Evolutionary conservation across 805 yeast species (phyloP), one percentile per base, ranked within the genome.

Genomic region (Wickerhamomyces chambardii): DNA sequence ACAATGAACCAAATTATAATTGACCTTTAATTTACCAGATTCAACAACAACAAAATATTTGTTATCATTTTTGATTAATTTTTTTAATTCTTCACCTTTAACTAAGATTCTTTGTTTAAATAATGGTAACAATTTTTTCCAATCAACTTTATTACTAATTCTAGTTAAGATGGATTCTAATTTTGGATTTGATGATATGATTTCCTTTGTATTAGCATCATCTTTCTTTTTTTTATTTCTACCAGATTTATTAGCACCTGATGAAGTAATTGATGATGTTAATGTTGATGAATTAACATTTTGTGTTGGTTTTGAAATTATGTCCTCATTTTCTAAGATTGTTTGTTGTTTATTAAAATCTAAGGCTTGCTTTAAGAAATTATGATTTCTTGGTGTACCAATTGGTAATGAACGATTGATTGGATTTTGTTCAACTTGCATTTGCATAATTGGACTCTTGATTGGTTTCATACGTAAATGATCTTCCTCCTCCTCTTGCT

Each of bases 71-170:
- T n/a, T 44, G 24, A 51, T 42, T 5, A 38, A 35, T 6, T 52
- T 31, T n/a, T 74, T 66, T 5, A 75, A 59, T 2, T 84, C 75
- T 16, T 63, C 61, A 32, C 84, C 77, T 15, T 61, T 60, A 26
- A 68, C 64, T 14, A 80, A 56, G 26, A 61, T 53, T 36, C 70
- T 75, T 39, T 65, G 66, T 12, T 58, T 53, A 44, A 87, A 75
- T 44, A 62, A 79, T 4, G 74, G 73, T 1, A 75, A 62, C n/a
- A 85, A 47, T 24, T 61, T 59, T 7, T 63, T 48, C 95, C 95
- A 89, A 49, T 24, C 12, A 5, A 84, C 77, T 6, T 59, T 57
- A 17, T 66, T 72, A 28, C 50, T 24, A 12, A 24, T 24, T 24
- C n/a, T 24, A 12, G 12, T 24, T 12, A 24, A 24, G 12, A 24